phyloP scores from a whole-genome alignment of 129 eudicot genomes.

The Tagetes erecta region DNA sequence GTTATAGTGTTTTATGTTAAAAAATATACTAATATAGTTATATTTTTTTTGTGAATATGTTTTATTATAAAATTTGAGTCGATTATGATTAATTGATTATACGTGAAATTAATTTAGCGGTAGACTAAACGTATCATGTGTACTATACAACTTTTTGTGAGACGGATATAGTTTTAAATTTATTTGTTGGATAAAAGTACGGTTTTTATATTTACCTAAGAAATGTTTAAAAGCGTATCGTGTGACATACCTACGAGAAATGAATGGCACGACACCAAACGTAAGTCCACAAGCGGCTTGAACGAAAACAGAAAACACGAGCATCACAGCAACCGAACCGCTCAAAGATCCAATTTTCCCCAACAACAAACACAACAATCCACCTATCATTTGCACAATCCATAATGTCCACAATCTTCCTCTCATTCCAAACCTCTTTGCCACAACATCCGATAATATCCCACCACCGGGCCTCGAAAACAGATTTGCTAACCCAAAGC shows the following conservation, averaged over 20 bases:
- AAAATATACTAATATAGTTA: no score
- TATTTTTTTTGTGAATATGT: no score
- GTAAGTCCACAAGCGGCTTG: slow-evolving; percentile 67
- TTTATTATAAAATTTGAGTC: no score
- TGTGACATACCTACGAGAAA: slow-evolving; percentile 44
- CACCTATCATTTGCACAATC: slow-evolving; percentile 51
- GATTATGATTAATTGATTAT: no score
- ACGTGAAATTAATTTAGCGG: no score
- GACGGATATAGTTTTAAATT: no score
- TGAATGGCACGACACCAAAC: slow-evolving; percentile 60
- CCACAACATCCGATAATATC: slow-evolving; percentile 55
- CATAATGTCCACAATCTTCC: slow-evolving; percentile 57
- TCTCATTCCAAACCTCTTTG: slow-evolving; percentile 56
- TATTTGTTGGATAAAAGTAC: no score
- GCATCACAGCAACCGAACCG: slow-evolving; percentile 45
- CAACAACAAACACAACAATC: slow-evolving; percentile 45
- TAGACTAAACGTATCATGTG: no score
- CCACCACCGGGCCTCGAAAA: slow-evolving; percentile 81
- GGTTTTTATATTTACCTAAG: no score
- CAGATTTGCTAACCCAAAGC: slow-evolving; percentile 69
- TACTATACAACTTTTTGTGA: no score
- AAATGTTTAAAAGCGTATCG: no score
- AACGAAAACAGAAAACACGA: slow-evolving; percentile 55
- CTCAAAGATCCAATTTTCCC: slow-evolving; percentile 41
- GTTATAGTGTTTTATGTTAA: no score